Base-by-base conservation (phyloP, 2,329 filamentous ascomycete species). In the Colletotrichum godetiae region DNA sequence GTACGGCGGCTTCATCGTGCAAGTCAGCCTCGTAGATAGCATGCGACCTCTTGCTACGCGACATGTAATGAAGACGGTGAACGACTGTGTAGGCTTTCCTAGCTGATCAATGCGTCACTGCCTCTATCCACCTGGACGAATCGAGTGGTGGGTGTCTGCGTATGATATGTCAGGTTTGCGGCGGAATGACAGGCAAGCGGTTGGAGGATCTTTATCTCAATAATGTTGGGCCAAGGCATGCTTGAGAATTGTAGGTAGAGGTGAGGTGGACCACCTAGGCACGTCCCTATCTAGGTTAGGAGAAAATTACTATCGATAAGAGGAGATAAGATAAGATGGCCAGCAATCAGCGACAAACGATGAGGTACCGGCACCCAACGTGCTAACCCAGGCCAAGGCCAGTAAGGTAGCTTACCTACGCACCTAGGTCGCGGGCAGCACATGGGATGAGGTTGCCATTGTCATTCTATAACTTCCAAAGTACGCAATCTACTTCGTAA, bases 11-110 rank as follows among this genome's bases (percentile, higher is more conserved):
- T 72, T 90, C 87, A 69, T 87, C 85, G 82, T 91, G 88, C 61
- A 91, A 84, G 79, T 96, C 93, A 78, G 92, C 90, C 85, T 97
- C 95, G 82, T 94, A 97, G 77, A 91, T 89, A 77, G 90, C 90
- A 79, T 92, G 92, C 78, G 92, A 92, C 83, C 95, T 92, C 90
- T 97, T 98, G 84, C 11, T 49, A 24, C 46, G 46, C 11, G 49
- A 35, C 70, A 73, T 73, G 24, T 12, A 33, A 31, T 31, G 22
- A 46, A 22, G n/a, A 33, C 24, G 33, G 35, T 24, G 22, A 66
- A 24, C 24, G 62, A 22, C 22, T 57, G 5, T 15, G 3, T 4
- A 31, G 13, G 31, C 49, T 64, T 11, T 12, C 24, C n/a, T 31
- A 33, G 7, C 24, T 55, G 22, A 4, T n/a, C 3, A n/a, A 55